Percentiles rank a stretch among this genome's conserved stretches.
Conservation (phyloP, 2,329 filamentous ascomycete species). For the Chrysosporium queenslandicum region DNA sequence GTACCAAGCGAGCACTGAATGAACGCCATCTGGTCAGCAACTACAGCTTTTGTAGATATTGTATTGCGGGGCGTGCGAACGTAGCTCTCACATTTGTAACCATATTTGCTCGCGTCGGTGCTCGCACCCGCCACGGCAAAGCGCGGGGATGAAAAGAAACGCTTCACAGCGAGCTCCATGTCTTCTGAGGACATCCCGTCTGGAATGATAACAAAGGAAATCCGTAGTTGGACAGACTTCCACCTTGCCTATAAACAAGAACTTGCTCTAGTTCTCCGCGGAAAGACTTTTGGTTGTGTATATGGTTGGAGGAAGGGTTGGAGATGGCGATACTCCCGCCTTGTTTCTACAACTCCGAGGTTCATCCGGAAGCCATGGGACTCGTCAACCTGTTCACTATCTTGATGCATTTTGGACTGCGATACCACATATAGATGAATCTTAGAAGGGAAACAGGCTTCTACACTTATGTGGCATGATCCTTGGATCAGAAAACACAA, state of each 20-base stretch:
- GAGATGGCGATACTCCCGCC: not conserved
- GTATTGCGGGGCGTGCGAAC: not conserved
- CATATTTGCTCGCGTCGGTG: conserved; percentile 74
- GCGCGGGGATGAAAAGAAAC: conserved; percentile 67
- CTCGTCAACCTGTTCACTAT: not conserved
- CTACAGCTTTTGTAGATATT: not conserved
- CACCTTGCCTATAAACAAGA: not conserved
- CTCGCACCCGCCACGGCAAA: conserved; percentile 89
- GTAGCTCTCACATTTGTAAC: conserved; percentile 62
- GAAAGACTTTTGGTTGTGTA: not conserved
- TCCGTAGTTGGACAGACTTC: too few relatives aligned
- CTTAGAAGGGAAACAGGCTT: too few relatives aligned
- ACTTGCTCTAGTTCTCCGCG: not conserved
- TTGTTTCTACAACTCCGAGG: conserved; percentile 8
- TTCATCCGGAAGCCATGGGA: not conserved
- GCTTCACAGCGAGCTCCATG: conserved; percentile 61
- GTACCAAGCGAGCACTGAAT: conserved; percentile 81
- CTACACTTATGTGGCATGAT: too few relatives aligned
- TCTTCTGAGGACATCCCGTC: conserved; percentile 5
- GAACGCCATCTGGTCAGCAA: not conserved
- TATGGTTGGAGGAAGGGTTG: not conserved
- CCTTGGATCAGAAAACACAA: too few relatives aligned
- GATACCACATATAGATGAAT: too few relatives aligned
- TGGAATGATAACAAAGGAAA: too few relatives aligned
- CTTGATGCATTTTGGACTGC: too few relatives aligned